Evolutionary conservation across 352 stramenopile species (phyloP), one percentile per base, ranked within the genome.

Genomic region (Globisporangium takayamanum): DNA sequence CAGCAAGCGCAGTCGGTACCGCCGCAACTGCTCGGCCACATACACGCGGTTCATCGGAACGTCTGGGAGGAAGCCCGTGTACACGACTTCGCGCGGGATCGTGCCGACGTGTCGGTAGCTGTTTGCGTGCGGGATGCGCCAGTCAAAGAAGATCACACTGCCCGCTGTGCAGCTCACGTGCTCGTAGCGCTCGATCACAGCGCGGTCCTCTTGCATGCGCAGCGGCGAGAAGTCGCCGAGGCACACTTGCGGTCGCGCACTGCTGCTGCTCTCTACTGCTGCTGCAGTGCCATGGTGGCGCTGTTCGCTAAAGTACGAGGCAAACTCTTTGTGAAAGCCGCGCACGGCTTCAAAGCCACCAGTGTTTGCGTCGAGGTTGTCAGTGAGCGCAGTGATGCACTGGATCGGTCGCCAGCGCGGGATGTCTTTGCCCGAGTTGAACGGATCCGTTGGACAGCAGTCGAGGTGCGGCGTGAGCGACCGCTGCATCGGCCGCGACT

Each of bases 381-480:
- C 68, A 0, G 86, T 95, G 18, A 97, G 73, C 56, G 89, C 76
- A 0, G 89, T 84, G 66, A 97, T 92, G 64, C 84, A 92, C 68
- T 96, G 86, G 65, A 97, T 96, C 16, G 87, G 87, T 25, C 88
- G 73, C 87, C 88, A 97, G 0, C 86, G 80, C 7, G 84, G 85
- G 10, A 69, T 76, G 33, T 81, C 74, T 54, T 92, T 93, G 48
- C 68, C 70, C 16, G 71, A 87, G n/a, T 87, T 69, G 50, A 83
- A 92, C 54, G 92, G 69, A 0, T 76, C 70, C 11, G 80, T 79
- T 2, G 88, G 88, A 57, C 86, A 97, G 60, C 86, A 95, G 56
- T 97, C 88, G 41, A 94, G 75, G 41, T 97, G 88, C 20, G 88
- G 88, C 10, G 84, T 96, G 53, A 97, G 59, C 41, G 82, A 94